Evolutionary conservation across 2,329 filamentous ascomycete species (phyloP), one percentile per base, ranked within the genome.

Genomic region (Blastomyces parvus): DNA sequence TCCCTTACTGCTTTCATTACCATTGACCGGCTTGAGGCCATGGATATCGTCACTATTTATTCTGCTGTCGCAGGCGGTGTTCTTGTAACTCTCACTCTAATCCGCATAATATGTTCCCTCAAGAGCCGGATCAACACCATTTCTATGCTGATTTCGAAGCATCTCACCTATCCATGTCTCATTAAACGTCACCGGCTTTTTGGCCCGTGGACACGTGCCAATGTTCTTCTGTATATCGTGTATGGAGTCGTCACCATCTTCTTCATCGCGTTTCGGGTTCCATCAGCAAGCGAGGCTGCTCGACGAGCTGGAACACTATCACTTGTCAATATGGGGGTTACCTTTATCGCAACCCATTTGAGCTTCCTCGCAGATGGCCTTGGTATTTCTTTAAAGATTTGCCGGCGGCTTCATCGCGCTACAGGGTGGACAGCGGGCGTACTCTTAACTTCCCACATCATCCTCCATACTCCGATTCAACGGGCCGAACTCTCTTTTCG

Each of bases 101-200:
- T 68, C 14, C 65, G 65, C 25, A 33, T 42, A 11, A n/a, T 60
- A 42, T 61, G 22, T 19, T 63, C n/a, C 44, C 65, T 64, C 61
- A 58, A 60, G 59, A 42, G 60, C 59, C 60, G 65, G 55, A 48
- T 59, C 62, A 56, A 46, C 59, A 44, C 55, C 33, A 40, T 62
- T 50, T 64, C 59, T 13, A 58, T 67, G 55, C 56, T 62, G 7
- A 63, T 67, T 36, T 67, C 53, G 56, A 67, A 68, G 62, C 62
- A 70, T 64, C 62, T 72, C 2, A 69, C 57, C 40, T 70, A 72
- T 66, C 66, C 62, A 27, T 66, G 68, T 63, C 14, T 71, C 27
- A 33, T 70, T 64, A 30, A 63, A 59, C 64, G 65, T 50, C 64
- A 69, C 63, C 60, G 56, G 1, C 40, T 67, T 55, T 66, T 30